Conservation (phyloP, 192 early-diverging fungal genomes). For the Coemansia aciculifera region DNA sequence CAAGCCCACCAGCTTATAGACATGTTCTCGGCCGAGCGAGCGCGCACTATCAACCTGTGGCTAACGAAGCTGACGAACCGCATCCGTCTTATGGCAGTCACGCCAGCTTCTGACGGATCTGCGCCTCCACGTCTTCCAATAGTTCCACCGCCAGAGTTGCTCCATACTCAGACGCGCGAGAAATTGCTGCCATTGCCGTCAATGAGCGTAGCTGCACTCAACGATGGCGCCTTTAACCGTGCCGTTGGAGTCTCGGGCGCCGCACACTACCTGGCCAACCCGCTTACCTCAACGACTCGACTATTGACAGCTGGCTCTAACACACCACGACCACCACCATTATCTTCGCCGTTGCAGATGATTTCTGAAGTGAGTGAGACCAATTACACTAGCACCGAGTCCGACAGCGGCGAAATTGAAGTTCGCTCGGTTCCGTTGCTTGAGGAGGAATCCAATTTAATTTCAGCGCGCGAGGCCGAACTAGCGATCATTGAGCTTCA, state of each 20-base stretch:
- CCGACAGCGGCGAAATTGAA: background rate
- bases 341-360: background rate
- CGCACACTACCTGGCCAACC: slow-evolving; percentile 41
- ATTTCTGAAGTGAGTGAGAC: background rate
- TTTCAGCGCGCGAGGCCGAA: slow-evolving; percentile 41
- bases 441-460: background rate
- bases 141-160: slow-evolving; percentile 42
- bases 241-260: slow-evolving; percentile 28
- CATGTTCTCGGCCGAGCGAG: slow-evolving; percentile 38
- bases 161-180: slow-evolving; percentile 28
- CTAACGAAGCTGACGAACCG: slow-evolving; percentile 43
- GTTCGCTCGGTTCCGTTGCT: background rate
- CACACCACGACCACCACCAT: background rate
- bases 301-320: background rate
- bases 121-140: slow-evolving; percentile 44
- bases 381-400: background rate
- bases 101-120: slow-evolving; percentile 48
- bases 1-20: slow-evolving; percentile 28
- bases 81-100: slow-evolving; percentile 48
- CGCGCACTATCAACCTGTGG: slow-evolving; percentile 35
- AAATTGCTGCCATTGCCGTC: slow-evolving; percentile 43
- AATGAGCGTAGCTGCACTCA: slow-evolving; percentile 32
- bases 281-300: slow-evolving; percentile 5
- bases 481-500: slow-evolving; percentile 53
- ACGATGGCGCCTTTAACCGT: slow-evolving; percentile 31